phyloP scores from a whole-genome alignment of 768 basidiomycete genomes.

The Boletales sp. region DNA sequence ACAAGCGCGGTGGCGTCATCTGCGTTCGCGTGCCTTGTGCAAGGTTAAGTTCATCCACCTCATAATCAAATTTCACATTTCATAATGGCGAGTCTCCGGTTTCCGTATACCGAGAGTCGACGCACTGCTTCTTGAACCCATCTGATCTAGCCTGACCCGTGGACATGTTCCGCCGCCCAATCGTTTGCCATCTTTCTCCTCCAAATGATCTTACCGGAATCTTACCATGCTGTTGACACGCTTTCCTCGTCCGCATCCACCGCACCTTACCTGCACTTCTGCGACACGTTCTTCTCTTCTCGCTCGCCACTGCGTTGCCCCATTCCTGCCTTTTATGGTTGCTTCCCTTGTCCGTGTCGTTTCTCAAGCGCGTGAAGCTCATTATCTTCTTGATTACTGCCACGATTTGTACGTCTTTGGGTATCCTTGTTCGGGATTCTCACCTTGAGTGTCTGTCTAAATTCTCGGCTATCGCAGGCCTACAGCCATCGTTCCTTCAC shows the following conservation, averaged over 20 bases:
- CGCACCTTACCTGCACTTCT: constrained; percentile 62
- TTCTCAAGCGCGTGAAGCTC: constrained; percentile 26
- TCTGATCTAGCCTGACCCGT: constrained; percentile 21
- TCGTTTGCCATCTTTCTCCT: constrained; percentile 44
- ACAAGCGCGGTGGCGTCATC: constrained; percentile 29
- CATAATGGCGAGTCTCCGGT: constrained; percentile 34
- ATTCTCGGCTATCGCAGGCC: constrained; percentile 25
- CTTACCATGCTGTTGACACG: constrained; percentile 64
- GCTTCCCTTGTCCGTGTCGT: constrained; percentile 38
- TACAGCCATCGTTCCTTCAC: constrained; percentile 14
- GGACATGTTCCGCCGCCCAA: constrained; percentile 31
- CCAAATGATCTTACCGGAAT: constrained; percentile 37
- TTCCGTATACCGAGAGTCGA: constrained; percentile 26
- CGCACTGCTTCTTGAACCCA: constrained; percentile 28
- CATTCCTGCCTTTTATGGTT: constrained; percentile 55
- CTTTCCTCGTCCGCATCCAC: constrained; percentile 35
- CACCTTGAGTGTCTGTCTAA: constrained; percentile 16
- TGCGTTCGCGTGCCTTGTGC: constrained; percentile 26
- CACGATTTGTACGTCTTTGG: constrained; percentile 31
- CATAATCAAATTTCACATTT: constrained; percentile 43
- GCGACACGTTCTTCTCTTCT: constrained; percentile 57
- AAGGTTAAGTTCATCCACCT: constrained; percentile 38
- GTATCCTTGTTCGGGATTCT: constrained; percentile 27
- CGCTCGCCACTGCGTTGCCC: constrained; percentile 48
- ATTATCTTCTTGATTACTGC: constrained; percentile 23